Base-by-base conservation (phyloP, 306 rosid species). In the Quercus agrifolia region DNA sequence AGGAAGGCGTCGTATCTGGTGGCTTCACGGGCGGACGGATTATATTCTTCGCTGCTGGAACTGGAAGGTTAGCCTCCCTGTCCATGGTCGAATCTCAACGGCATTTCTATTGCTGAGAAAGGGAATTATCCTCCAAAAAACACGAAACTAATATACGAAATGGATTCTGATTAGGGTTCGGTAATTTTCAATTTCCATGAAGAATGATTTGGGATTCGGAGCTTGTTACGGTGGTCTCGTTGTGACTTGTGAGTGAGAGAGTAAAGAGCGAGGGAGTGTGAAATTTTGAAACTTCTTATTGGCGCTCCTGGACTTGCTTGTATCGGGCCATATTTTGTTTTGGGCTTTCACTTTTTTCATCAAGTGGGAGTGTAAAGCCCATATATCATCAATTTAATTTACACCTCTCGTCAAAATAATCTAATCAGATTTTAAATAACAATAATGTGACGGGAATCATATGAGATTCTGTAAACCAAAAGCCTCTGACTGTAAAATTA, bases 31-130 rank as follows among this genome's bases (percentile, higher is more conserved):
- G 77, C 70, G 84, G 83, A 73, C 86, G 89, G 83, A 46, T 61
- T 76, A 81, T 33, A 61, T 66, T 80, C 75, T 67, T 79, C 49
- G 74, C 66, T 20, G 77, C 59, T 46, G 33, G 81, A 63, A 75
- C 85, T 74, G 85, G 94, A 85, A 79, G 87, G 89, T 93, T 83
- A 89, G 91, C 88, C 93, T 91, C 92, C 97, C 97, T 88, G 86
- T 92, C 94, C 98, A 94, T 94, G 86, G 91, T 75, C 49, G 74
- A 79, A 80, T 75, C 84, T 83, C 85, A 92, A 83, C 88, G 84
- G 90, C 94, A 90, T 90, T 82, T 85, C 92, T 81, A 71, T 59
- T 63, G 30, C 5, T 49, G 15, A 11, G 54, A 49, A 49, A 49
- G 38, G 46, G 82, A 56, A 14, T 3, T 18, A 23, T 20, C 4